phyloP scores from a whole-genome alignment of 179 eudicot species.

The Heliamphora pulchella region DNA sequence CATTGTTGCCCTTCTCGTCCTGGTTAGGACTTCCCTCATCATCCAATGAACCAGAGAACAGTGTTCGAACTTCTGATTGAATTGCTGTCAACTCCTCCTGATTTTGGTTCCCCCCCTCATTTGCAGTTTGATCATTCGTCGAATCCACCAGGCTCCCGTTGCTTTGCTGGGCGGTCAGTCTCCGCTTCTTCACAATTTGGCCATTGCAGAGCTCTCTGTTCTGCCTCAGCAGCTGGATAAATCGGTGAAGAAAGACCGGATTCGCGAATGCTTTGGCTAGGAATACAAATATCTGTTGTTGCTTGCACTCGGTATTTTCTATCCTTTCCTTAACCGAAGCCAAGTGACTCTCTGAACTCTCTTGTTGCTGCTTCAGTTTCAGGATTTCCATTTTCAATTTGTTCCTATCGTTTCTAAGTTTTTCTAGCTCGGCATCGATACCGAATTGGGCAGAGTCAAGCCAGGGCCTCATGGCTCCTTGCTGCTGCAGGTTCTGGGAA shows the following conservation, averaged over 20 bases:
- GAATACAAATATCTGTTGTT: constrained; percentile 34
- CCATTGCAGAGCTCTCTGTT: constrained; percentile 25
- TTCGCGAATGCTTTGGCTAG: constrained; percentile 45
- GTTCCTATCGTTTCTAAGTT: constrained; percentile 35
- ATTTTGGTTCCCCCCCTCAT: not conserved
- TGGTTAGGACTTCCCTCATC: constrained; percentile 23
- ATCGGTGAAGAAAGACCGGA: constrained; percentile 30
- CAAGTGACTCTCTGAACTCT: constrained; percentile 29
- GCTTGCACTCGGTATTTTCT: constrained; percentile 34
- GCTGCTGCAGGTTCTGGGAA: constrained; percentile 15
- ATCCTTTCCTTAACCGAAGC: constrained; percentile 38
- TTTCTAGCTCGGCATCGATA: constrained; percentile 35
- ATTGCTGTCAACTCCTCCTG: constrained; percentile 23
- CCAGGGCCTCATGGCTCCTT: constrained; percentile 7
- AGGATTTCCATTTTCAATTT: constrained; percentile 32
- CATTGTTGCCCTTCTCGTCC: constrained; percentile 28
- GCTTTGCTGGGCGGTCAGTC: constrained; percentile 24
- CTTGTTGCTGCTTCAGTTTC: constrained; percentile 41
- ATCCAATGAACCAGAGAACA: constrained; percentile 21
- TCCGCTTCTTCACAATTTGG: constrained; percentile 35
- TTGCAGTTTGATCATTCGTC: not conserved
- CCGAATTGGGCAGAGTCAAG: not conserved
- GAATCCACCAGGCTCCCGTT: constrained; percentile 9
- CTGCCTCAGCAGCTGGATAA: constrained; percentile 32
- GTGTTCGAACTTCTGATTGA: constrained; percentile 28